Conservation (phyloP, 164 flowering plant species). For the Aristolochia contorta region DNA sequence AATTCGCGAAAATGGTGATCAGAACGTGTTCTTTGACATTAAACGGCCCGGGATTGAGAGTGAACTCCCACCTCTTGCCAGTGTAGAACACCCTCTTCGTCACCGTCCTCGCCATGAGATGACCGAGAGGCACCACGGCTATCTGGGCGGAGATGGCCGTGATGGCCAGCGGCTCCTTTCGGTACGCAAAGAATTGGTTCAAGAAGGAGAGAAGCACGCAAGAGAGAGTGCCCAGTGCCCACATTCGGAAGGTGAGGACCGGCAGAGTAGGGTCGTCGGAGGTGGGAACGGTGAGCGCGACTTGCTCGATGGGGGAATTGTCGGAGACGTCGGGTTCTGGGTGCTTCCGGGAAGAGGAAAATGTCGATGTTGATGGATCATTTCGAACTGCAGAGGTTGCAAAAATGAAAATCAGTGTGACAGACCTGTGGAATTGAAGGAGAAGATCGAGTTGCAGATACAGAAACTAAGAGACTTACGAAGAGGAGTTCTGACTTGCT, state of each 20-base stretch:
- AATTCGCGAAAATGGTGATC: slow-evolving; percentile 86
- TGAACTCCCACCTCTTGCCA: slow-evolving; percentile 56
- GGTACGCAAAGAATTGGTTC: slow-evolving; percentile 92
- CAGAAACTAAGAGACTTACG: too few relatives aligned
- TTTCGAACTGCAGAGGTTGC: too few relatives aligned
- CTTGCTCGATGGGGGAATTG: slow-evolving; percentile 58
- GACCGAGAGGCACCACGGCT: slow-evolving; percentile 88
- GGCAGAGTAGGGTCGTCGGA: slow-evolving; percentile 74
- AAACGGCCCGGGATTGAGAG: slow-evolving; percentile 85
- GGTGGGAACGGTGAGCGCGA: slow-evolving; percentile 70
- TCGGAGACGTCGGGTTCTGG: slow-evolving; percentile 11
- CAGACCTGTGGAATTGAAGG: too few relatives aligned
- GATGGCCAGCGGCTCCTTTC: slow-evolving; percentile 66
- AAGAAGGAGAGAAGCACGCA: slow-evolving; percentile 72
- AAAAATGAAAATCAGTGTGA: too few relatives aligned
- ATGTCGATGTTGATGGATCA: too few relatives aligned
- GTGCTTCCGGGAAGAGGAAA: too few relatives aligned
- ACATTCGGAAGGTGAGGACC: slow-evolving; percentile 79
- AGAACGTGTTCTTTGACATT: slow-evolving; percentile 91
- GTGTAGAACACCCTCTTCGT: slow-evolving; percentile 44
- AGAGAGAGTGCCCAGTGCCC: slow-evolving; percentile 60
- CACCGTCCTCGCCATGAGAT: slow-evolving; percentile 60
- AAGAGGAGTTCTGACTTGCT: too few relatives aligned
- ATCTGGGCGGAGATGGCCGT: slow-evolving; percentile 84
- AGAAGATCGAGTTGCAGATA: too few relatives aligned